Conservation (phyloP, 1,139 yeast species). For the Kurtzmaniella quercitrusa region DNA sequence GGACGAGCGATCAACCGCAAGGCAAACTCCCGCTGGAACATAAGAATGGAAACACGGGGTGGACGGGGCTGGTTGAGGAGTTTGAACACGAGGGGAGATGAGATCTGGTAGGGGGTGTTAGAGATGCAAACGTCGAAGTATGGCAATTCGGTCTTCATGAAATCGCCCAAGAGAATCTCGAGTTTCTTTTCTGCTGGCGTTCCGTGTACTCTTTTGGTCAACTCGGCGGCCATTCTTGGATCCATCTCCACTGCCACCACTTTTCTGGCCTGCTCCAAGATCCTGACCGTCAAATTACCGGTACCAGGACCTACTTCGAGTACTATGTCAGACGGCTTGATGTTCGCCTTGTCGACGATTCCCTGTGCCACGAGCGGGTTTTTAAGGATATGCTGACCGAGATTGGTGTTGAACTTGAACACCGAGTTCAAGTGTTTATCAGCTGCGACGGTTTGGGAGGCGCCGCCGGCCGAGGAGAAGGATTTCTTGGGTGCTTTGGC, state of each 20-base stretch:
- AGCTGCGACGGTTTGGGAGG: conserved; percentile 53
- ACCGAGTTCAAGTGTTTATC: conserved; percentile 75
- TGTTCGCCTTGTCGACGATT: conserved; percentile 92
- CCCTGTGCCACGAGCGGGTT: conserved; percentile 98
- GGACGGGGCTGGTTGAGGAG: conserved; percentile 87
- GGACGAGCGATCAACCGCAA: conserved; percentile 90
- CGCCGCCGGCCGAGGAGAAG: conserved; percentile 34
- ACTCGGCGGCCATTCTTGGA: conserved; percentile 98
- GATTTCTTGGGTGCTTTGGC: conserved; percentile 53
- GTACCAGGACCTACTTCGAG: conserved; percentile 99
- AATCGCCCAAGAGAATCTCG: conserved; percentile 90
- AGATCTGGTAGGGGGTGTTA: conserved; percentile 95
- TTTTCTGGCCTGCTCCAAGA: conserved; percentile 84
- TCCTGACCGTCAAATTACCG: conserved; percentile 92
- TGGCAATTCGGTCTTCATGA: conserved; percentile 92
- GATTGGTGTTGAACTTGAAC: conserved; percentile 91
- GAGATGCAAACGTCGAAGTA: conserved; percentile 95
- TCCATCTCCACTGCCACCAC: conserved; percentile 98
- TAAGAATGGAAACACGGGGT: conserved; percentile 89
- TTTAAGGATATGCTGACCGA: conserved; percentile 95
- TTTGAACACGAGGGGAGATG: conserved; percentile 94
- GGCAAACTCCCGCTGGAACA: conserved; percentile 98
- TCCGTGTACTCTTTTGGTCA: conserved; percentile 96
- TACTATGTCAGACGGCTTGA: conserved; percentile 88
- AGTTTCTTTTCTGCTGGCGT: conserved; percentile 88